Evolutionary conservation across 352 stramenopile species (phyloP).

Genomic region (Blastocystis sp.): DNA sequence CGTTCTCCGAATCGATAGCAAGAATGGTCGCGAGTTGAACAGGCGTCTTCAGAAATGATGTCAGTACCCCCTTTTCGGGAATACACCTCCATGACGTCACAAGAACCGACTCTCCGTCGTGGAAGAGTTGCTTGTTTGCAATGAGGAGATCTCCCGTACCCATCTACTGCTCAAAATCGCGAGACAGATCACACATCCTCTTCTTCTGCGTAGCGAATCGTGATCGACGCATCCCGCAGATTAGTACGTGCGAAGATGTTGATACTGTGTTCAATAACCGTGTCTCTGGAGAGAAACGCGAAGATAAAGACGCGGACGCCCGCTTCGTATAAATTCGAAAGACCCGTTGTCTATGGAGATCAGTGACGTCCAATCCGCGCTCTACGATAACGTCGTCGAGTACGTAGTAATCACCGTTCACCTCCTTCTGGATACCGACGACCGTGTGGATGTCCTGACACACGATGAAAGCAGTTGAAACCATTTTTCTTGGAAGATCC

Average conservation of each 20-base stretch:
- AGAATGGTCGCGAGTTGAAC: not conserved
- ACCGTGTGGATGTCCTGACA: not conserved
- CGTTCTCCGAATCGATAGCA: not conserved
- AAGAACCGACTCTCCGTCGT: not conserved
- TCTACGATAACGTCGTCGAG: too few species aligned
- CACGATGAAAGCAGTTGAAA: conserved; percentile 10
- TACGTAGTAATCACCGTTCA: too few species aligned
- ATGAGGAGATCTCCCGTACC: not conserved
- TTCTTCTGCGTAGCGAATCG: too few species aligned
- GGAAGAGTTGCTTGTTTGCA: not conserved
- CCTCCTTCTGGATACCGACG: not conserved
- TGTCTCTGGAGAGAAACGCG: not conserved
- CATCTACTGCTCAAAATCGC: conserved; percentile 2
- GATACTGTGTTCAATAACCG: not conserved
- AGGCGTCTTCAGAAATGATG: not conserved
- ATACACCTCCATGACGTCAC: conserved; percentile 17
- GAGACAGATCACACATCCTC: too few species aligned
- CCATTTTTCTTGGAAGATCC: conserved; percentile 45
- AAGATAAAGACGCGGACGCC: not conserved
- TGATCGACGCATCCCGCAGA: too few species aligned
- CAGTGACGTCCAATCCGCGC: not conserved
- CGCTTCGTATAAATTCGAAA: not conserved
- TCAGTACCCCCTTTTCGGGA: not conserved
- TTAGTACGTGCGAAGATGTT: too few species aligned
- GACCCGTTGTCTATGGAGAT: not conserved